Evolutionary conservation across 306 rosid genomes (phyloP).

Genomic region (Potentilla sterilis): DNA sequence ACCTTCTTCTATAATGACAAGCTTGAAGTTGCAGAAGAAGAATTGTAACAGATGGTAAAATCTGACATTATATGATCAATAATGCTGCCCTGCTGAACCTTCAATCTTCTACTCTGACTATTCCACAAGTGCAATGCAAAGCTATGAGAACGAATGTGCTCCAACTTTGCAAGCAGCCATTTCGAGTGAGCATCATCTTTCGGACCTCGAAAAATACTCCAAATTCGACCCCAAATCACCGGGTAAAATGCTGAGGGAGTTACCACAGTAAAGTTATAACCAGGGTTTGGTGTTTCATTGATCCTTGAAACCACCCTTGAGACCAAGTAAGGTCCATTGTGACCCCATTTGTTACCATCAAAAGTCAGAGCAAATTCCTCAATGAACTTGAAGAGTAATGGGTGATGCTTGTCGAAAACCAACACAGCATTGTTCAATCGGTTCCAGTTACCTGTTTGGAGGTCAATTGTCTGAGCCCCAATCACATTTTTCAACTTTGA

Average conservation of each 20-base stretch:
- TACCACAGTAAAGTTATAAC: slow-evolving; percentile 50
- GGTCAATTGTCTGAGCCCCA: slow-evolving; percentile 80
- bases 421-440: slow-evolving; percentile 83
- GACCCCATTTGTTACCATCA: slow-evolving; percentile 96
- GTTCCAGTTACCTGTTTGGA: slow-evolving; percentile 65
- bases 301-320: slow-evolving; percentile 83
- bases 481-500: slow-evolving; percentile 65
- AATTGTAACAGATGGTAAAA: slow-evolving; percentile 58
- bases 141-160: slow-evolving; percentile 48
- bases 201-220: slow-evolving; percentile 53
- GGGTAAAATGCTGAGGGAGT: slow-evolving; percentile 85
- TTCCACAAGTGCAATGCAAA: slow-evolving; percentile 86
- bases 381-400: slow-evolving; percentile 69
- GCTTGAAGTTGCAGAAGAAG: slow-evolving; percentile 19
- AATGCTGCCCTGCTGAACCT: slow-evolving; percentile 68
- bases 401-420: slow-evolving; percentile 75
- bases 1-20: slow-evolving; percentile 31
- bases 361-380: slow-evolving; percentile 82
- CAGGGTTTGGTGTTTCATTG: slow-evolving; percentile 32
- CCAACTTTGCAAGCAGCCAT: slow-evolving; percentile 54
- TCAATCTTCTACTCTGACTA: slow-evolving; percentile 55
- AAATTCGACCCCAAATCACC: slow-evolving; percentile 68
- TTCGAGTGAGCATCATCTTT: slow-evolving; percentile 46
- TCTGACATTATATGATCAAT: slow-evolving; percentile 48
- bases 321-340: slow-evolving; percentile 89